Base-by-base conservation (phyloP, 208 protist species). In the Leishmania amazonensis region DNA sequence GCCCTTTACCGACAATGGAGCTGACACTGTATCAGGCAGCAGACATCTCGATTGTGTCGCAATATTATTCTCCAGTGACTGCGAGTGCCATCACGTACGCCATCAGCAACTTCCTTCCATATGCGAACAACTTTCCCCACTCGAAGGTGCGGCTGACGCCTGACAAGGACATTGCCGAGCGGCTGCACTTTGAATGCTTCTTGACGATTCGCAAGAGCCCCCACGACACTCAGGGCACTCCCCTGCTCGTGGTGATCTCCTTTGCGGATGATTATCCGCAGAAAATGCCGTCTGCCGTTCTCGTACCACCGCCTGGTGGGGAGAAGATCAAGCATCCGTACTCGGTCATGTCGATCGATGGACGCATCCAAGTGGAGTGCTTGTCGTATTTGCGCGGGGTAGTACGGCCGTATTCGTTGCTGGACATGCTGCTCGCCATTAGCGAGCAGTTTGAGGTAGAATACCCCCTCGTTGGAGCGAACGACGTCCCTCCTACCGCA, bases 371-470 rank as follows among this genome's bases (percentile, higher is more conserved):
- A 53, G 72, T 96, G 21, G 83, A 87, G 64, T 87, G 87, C 62
- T 83, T 94, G 47, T 84, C 81, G 17, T 88, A 92, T n/a, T 74
- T 96, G 45, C 88, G 86, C 28, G 88, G 87, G 3, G 76, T 87
- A 45, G 81, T 81, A 75, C 86, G 87, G 0, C 93, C 93, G 38
- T 96, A 89, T 67, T 84, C 91, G 21, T 62, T 96, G 42, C 73
- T 94, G 2, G 90, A 94, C 53, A 86, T 95, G 17, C 88, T 96
- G 0, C 77, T 95, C 13, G 93, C 90, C 15, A 83, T 96, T 5
- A 91, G 81, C 21, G 91, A 95, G 73, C 87, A 95, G 84, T 94
- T 96, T 78, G 88, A 94, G 73, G 67, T 89, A 1, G 89, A 96
- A 83, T 95, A 89, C 79, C 93, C 93, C 38, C 74, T 93, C 19